Base-by-base conservation (phyloP, 83 land plant species). In the Thuja plicata region DNA sequence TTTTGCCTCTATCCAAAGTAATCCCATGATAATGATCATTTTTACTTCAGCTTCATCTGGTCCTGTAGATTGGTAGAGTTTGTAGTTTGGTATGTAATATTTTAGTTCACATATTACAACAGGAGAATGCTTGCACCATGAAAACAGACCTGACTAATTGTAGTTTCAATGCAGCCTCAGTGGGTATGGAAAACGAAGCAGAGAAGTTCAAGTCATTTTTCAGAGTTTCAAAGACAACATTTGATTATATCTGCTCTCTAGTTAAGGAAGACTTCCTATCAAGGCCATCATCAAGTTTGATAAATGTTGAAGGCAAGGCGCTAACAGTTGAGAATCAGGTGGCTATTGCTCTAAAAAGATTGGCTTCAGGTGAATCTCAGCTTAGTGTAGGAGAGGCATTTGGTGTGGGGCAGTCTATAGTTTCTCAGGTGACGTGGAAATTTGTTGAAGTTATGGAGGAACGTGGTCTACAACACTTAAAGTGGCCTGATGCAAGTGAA, bases 391-490 rank as follows among this genome's bases (percentile, higher is more conserved):
- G 96, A 45, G 91, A 91, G 27, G 88, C 95, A 30, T 95, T 95
- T 90, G 96, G 98, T 40, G 98, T 97, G 30, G 97, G 96, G 21
- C 97, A 95, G 78, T 97, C 97, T 24, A 95, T 96, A n/a, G 96
- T 94, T 40, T 94, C 96, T 52, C 95, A 94, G 86, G 96, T 95
- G 34, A 94, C 96, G 27, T 97, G 95, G 96, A 89, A 94, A 43
- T 97, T 97, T 52, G 92, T 97, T 16, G 97, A 97, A 88, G 91
- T 96, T 1, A 88, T 97, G 93, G 95, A 94, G 87, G 94, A 93
- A 70, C 93, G 93, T 38, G 95, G 92, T 4, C 92, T 76, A 90
- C 94, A 94, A 62, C 97, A 95, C 89, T 92, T 97, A 85, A 90
- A 90, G 89, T 97, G 98, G 97, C 98, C 98, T 54, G 90, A 91